Conservation (phyloP, 768 basidiomycete species). For the Sporobolomyces phaffii region DNA sequence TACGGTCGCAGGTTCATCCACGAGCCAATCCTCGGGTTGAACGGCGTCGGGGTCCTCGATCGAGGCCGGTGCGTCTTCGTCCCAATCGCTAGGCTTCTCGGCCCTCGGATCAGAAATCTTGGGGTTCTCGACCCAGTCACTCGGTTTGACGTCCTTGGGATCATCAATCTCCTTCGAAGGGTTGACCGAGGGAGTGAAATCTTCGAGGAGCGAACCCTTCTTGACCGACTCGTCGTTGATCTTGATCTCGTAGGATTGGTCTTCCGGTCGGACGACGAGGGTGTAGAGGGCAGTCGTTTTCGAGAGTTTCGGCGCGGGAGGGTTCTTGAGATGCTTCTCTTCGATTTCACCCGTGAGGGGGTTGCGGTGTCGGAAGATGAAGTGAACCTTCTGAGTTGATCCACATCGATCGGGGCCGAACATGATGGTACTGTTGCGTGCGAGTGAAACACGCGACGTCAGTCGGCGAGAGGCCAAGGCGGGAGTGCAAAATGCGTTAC, state of each 20-base stretch:
- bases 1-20: conserved; percentile 69
- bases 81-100: conserved; percentile 83
- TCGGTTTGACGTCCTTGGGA: conserved; percentile 80
- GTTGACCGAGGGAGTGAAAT: conserved; percentile 90
- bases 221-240: conserved; percentile 80
- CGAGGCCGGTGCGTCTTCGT: conserved; percentile 91
- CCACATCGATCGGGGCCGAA: conserved; percentile 74
- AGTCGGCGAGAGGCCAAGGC: background rate
- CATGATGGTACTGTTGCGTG: conserved; percentile 39
- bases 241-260: conserved; percentile 87
- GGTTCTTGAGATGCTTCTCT: conserved; percentile 85
- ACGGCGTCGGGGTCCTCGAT: conserved; percentile 77
- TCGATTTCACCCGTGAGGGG: conserved; percentile 86
- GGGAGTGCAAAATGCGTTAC: conserved; percentile 49
- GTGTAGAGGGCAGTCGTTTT: conserved; percentile 96
- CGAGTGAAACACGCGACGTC: background rate
- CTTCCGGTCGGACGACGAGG: conserved; percentile 72
- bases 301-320: conserved; percentile 78
- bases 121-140: conserved; percentile 83
- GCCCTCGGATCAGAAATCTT: conserved; percentile 55
- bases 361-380: conserved; percentile 97
- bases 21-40: conserved; percentile 95
- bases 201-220: conserved; percentile 78
- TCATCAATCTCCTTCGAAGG: conserved; percentile 90
- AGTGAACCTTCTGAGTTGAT: conserved; percentile 68